Base-by-base conservation (phyloP, 495 filamentous ascomycete species). In the Bathelium albidoporum region DNA sequence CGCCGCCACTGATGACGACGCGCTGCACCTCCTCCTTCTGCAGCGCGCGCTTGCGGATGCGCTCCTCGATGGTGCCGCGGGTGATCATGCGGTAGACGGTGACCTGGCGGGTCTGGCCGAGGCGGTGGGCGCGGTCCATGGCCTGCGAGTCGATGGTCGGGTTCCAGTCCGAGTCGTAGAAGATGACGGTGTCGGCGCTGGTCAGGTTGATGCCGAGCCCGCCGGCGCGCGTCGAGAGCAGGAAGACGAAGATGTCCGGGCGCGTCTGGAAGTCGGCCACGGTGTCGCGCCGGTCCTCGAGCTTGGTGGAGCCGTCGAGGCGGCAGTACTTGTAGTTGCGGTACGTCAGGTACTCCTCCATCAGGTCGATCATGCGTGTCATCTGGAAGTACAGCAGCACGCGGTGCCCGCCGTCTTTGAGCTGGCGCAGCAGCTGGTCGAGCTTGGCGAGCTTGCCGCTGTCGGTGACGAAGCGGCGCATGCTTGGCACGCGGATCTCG, bases 341-440 rank as follows among this genome's bases (percentile, higher is more conserved):
- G 77, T 96, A 97, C 2, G 94, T 97, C 44, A 99, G 81, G 71
- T 97, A 99, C 75, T 99, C 94, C 70, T 99, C 94, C 88, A 97
- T 97, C 39, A 99, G 78, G 71, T 99, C 94, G 71, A 99, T 97
- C 94, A 99, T 99, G 68, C 89, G 87, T n/a, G 94, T 99, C 94
- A 99, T 99, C 77, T 99, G 94, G 87, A 99, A 99, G 80, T 99
- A 99, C n/a, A 99, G 80, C 9, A 99, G 83, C 20, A 99, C 94
- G 70, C 94, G 91, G 69, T 99, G 94, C 52, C 89, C 89, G 52
- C 86, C 89, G 60, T 92, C 86, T 79, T 97, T 99, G 62, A 99
- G 84, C 69, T 91, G 80, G 53, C 86, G 85, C 32, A 99, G 80
- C 26, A 99, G 82, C 61, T 89, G 80, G 74, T 99, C 94, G 29